A percentile compares a stretch with the other conserved stretches of the same genome.
Conservation (phyloP, 2,329 filamentous ascomycete species). For the Fusarium xyrophilum region DNA sequence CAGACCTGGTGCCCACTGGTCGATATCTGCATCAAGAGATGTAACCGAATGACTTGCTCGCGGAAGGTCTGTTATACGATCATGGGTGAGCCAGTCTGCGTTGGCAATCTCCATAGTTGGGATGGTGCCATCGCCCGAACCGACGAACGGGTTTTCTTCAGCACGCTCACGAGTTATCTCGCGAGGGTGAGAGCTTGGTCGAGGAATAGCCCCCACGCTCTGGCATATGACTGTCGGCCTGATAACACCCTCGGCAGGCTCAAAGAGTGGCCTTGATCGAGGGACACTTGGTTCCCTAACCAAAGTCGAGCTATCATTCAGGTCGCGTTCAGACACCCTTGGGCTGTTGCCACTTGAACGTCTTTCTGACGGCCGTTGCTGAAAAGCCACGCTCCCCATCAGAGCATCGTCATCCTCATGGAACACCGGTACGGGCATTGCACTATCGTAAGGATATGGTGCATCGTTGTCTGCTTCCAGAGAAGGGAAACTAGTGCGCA, state of each 20-base stretch:
- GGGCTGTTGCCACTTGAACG: constrained; percentile 1
- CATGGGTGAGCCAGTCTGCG: constrained; percentile 19
- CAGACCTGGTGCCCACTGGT: constrained; percentile 23
- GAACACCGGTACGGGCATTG: constrained; percentile 24
- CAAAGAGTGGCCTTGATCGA: neutral
- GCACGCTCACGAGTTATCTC: constrained; percentile 5
- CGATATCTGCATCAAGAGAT: constrained; percentile 21
- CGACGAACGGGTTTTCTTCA: constrained; percentile 29
- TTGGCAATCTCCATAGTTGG: constrained; percentile 20
- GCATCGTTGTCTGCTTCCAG: constrained; percentile 17
- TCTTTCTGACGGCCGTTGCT: neutral
- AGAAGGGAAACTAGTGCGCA: constrained; percentile 15
- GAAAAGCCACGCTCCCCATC: neutral
- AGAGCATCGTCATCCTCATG: constrained; percentile 5
- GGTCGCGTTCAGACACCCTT: constrained; percentile 1
- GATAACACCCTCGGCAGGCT: neutral
- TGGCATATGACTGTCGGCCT: neutral
- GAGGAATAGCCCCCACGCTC: neutral
- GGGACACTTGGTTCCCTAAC: neutral
- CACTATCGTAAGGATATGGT: constrained; percentile 32
- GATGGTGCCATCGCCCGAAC: constrained; percentile 7
- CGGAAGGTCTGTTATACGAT: neutral
- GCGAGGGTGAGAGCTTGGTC: neutral
- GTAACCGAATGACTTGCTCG: constrained; percentile 21
- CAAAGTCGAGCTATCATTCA: neutral